Conservation (phyloP, 2,329 filamentous ascomycete species). For the Colletotrichum sp. region DNA sequence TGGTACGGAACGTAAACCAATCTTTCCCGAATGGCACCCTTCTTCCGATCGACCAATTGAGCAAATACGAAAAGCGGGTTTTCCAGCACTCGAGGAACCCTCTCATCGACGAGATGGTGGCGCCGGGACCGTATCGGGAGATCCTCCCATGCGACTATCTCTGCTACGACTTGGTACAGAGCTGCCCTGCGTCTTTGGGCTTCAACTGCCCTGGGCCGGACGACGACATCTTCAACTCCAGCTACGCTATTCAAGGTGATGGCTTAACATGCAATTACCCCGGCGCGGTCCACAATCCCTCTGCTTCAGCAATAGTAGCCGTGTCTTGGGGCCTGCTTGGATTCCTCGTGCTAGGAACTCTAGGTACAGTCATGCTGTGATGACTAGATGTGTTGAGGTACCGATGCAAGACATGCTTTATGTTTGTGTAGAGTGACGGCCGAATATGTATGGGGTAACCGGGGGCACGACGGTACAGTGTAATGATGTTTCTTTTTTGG, state of each 20-base stretch:
- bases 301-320: slow-evolving; percentile 28
- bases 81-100: slow-evolving; percentile 69
- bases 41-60: slow-evolving; percentile 44
- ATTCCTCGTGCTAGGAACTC: background rate
- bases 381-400: background rate
- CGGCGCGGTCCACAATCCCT: slow-evolving; percentile 59
- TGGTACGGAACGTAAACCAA: slow-evolving; percentile 72
- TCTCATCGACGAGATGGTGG: slow-evolving; percentile 72
- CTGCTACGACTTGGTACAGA: slow-evolving; percentile 85
- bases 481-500: background rate
- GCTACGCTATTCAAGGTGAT: slow-evolving; percentile 42
- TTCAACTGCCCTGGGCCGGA: slow-evolving; percentile 72
- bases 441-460: background rate
- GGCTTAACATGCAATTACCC: slow-evolving; percentile 63
- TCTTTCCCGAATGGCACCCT: slow-evolving; percentile 72
- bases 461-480: background rate
- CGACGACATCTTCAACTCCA: slow-evolving; percentile 44
- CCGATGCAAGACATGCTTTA: background rate
- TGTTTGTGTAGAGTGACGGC: slow-evolving; percentile 5
- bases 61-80: slow-evolving; percentile 33
- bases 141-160: slow-evolving; percentile 86
- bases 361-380: background rate
- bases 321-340: slow-evolving; percentile 26
- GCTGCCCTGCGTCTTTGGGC: slow-evolving; percentile 76
- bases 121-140: slow-evolving; percentile 92